Evolutionary conservation across 768 basidiomycete genomes (phyloP).

Genomic region (Boletus huronensis): DNA sequence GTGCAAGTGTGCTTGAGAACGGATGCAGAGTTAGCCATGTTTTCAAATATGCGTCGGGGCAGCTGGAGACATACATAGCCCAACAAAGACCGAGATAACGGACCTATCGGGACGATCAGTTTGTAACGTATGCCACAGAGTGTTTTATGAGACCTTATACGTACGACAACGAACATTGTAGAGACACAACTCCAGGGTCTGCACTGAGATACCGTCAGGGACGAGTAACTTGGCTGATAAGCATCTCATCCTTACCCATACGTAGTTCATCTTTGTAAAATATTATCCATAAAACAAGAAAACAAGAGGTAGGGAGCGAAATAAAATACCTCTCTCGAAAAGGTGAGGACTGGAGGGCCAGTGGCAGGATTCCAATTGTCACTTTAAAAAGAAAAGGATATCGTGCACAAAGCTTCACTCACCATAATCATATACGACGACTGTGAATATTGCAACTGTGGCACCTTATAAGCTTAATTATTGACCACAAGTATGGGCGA

Average conservation of each 20-base stretch:
- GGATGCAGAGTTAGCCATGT: background rate
- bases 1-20: background rate
- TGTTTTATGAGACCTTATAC: background rate
- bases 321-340: conserved; percentile 12
- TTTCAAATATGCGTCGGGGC: no score
- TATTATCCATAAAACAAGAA: background rate
- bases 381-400: background rate
- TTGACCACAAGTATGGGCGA: background rate
- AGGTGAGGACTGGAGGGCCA: conserved; percentile 9
- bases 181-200: conserved; percentile 17
- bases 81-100: conserved; percentile 14
- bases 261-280: conserved; percentile 5
- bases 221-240: background rate
- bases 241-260: conserved; percentile 9
- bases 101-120: background rate
- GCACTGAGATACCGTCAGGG: conserved; percentile 1
- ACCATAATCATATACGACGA: conserved; percentile 10
- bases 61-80: conserved; percentile 1
- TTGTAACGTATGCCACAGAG: background rate
- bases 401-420: background rate
- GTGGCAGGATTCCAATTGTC: background rate
- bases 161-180: conserved; percentile 12
- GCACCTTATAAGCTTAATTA: background rate
- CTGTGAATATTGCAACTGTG: background rate
- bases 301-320: no score